Base-by-base conservation (phyloP, 2,329 filamentous ascomycete species). In the Paraconiothyrium sp. region DNA sequence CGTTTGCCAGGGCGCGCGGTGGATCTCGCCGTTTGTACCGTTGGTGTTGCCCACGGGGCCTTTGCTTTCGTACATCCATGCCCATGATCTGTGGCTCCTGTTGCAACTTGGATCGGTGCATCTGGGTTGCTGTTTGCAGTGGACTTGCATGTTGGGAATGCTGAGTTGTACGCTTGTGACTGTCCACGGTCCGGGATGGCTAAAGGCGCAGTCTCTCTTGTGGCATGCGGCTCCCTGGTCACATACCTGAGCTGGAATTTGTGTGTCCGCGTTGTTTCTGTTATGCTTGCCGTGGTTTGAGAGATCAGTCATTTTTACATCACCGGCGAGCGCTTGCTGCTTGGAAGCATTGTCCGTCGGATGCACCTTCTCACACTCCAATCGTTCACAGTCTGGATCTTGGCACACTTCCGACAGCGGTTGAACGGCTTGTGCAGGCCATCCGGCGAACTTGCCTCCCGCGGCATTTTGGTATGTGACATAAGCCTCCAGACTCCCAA, bases 151-250 rank as follows among this genome's bases (percentile, higher is more conserved):
- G 37, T 14, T 24, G 32, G n/a, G 10, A 20, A 24, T 13, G 20
- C 6, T 22, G 1, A 51, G 32, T 7, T 39, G 49, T 1, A 51
- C 32, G n/a, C 34, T 24, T 22, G 49, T 37, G 20, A 7, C n/a
- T 37, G 49, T 51, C 49, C 49, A 51, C 9, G 49, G 49, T 16
- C 49, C 49, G 10, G 32, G 34, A 32, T 51, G 49, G 6, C n/a
- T n/a, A 16, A 22, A 10, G 5, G 9, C 20, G 34, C 49, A 51
- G 1, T 34, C 3, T 22, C 8, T n/a, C 5, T 51, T 24, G 35
- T 5, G 7, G 32, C 49, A 51, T 2, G 7, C 49, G 13, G 49
- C 34, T 7, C 35, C 35, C 16, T 37, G n/a, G 16, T 16, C 20
- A 5, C 49, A 51, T 51, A 10, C 49, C 13, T 24, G 16, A 30